These are phyloP conservation scores for Picea glauca DNA, from an alignment of 75 land plant species.

Conservation along the genomic window DNA sequence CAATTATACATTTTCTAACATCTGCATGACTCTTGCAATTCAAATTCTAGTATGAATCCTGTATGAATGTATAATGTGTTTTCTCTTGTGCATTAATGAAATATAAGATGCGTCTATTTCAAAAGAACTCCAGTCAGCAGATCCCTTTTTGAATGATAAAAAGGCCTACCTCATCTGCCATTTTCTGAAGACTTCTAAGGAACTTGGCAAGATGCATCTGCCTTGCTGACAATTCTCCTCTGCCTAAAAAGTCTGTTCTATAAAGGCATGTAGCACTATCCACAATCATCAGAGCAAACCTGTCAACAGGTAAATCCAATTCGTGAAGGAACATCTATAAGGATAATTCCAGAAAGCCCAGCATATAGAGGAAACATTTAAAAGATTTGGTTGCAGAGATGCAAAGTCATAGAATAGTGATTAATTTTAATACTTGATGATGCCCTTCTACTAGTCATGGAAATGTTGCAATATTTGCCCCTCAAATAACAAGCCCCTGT, in stretches of 20 bases:
- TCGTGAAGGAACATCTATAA: too few species aligned
- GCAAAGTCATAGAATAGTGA: not conserved
- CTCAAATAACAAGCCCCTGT: not conserved
- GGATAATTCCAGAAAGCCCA: too few species aligned
- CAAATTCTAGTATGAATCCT: not conserved
- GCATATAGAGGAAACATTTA: too few species aligned
- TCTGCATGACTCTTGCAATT: not conserved
- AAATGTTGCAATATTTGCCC: not conserved
- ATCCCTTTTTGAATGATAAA: not conserved
- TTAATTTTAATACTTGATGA: not conserved
- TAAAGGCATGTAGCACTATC: constrained; percentile 97
- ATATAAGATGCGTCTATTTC: too few species aligned
- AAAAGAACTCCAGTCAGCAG: not conserved
- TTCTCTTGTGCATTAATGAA: too few species aligned
- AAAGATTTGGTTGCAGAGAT: too few species aligned
- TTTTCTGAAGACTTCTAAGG: constrained; percentile 86
- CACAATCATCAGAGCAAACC: constrained; percentile 94
- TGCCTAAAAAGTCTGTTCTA: constrained; percentile 90
- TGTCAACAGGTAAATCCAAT: constrained; percentile 12
- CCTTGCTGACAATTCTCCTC: constrained; percentile 92
- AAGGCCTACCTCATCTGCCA: constrained; percentile 81
- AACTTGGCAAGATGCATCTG: constrained; percentile 99
- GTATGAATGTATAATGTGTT: too few species aligned
- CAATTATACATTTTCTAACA: not conserved
- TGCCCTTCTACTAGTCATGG: not conserved